phyloP scores from a whole-genome alignment of 2,329 filamentous ascomycete species.

The Aspergillus sclerotialis region DNA sequence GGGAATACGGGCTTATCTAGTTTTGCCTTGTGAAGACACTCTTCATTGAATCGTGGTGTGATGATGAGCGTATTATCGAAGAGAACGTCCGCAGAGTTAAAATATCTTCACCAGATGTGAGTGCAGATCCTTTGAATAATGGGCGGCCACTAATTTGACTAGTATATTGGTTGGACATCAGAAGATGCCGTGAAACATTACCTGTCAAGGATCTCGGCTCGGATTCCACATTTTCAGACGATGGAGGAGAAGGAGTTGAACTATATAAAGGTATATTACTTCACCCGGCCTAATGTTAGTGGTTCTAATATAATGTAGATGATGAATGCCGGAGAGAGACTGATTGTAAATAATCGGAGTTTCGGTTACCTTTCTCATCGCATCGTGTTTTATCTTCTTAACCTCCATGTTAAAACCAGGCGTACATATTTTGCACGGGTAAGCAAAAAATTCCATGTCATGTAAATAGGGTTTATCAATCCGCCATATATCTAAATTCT shows the following conservation, averaged over 20 bases:
- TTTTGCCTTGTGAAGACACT: constrained; percentile 61
- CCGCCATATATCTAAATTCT: too few relatives aligned
- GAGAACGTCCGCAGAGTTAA: constrained; percentile 97
- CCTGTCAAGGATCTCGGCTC: constrained; percentile 77
- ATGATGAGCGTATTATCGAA: constrained; percentile 85
- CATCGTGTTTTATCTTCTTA: constrained; percentile 97
- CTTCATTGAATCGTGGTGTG: constrained; percentile 93
- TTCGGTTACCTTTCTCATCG: constrained; percentile 95
- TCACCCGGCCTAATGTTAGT: not conserved
- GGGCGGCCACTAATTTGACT: constrained; percentile 4
- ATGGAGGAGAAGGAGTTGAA: constrained; percentile 93
- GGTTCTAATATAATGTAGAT: constrained; percentile 46
- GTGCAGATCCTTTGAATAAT: constrained; percentile 22
- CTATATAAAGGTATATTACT: constrained; percentile 65
- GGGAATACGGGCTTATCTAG: not conserved
- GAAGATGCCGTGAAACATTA: constrained; percentile 91
- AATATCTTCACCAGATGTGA: constrained; percentile 89
- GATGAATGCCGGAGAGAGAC: constrained; percentile 91
- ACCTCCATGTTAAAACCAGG: constrained; percentile 91
- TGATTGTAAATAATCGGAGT: constrained; percentile 93
- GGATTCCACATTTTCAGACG: constrained; percentile 93
- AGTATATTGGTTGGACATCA: constrained; percentile 87
- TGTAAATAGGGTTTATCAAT: not conserved
- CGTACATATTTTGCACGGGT: constrained; percentile 86
- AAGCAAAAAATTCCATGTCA: constrained; percentile 8